phyloP scores from a whole-genome alignment of 1,139 yeast genomes.

The Meyerozyma elateridarum region DNA sequence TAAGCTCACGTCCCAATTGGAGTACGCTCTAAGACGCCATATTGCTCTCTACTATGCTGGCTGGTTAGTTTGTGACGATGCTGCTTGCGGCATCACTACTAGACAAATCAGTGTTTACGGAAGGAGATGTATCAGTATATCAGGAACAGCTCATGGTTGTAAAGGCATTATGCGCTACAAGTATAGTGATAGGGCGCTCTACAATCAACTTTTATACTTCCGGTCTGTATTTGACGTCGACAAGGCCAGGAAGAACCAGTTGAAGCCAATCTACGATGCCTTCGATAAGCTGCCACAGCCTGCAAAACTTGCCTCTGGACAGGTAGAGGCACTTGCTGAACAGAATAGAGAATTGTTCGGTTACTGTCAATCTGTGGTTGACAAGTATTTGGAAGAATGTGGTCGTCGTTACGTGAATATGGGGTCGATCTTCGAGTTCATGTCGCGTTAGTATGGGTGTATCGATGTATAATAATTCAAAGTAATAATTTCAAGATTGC shows the following conservation, averaged over 20 bases:
- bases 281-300: conserved; percentile 27
- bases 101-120: conserved; percentile 90
- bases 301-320: conserved; percentile 47
- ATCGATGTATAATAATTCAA: not conserved
- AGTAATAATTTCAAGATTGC: not conserved
- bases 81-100: conserved; percentile 75
- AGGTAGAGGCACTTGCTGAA: conserved; percentile 69
- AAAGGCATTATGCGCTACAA: conserved; percentile 79
- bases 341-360: conserved; percentile 67
- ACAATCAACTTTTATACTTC: conserved; percentile 81
- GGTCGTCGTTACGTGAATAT: conserved; percentile 91
- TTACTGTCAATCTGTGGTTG: conserved; percentile 57
- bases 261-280: conserved; percentile 45
- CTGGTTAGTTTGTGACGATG: conserved; percentile 80
- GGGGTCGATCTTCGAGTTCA: conserved; percentile 70
- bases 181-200: conserved; percentile 75
- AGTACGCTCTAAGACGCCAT: conserved; percentile 60
- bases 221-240: conserved; percentile 78
- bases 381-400: conserved; percentile 72
- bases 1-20: conserved; percentile 67
- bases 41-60: conserved; percentile 79
- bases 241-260: conserved; percentile 55
- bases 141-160: conserved; percentile 64
- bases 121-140: conserved; percentile 68
- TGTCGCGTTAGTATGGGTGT: conserved; percentile 16